Base-by-base conservation (phyloP, 2,329 filamentous ascomycete genomes). In the Hymenoscyphus fraxineus region DNA sequence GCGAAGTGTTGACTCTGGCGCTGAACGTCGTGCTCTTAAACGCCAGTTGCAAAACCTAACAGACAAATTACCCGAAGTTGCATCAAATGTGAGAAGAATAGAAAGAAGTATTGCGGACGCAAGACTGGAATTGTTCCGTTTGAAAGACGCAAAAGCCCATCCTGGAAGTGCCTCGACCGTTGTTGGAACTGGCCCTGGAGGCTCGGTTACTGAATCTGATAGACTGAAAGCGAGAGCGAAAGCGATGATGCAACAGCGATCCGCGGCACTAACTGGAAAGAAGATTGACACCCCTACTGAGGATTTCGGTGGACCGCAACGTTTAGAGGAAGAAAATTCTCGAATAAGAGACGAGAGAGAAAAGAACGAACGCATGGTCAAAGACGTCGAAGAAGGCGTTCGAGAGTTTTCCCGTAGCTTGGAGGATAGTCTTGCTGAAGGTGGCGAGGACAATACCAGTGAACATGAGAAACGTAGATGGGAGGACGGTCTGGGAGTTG, bases 181-280 rank as follows among this genome's bases (percentile, higher is more conserved):
- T 68, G 86, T 98, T 65, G 95, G 95, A 57, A 98, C 94, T 66
- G 95, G 95, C 10, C 94, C 93, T 64, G 94, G 94, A 55, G 95
- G 95, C 61, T 80, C 87, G 56, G 87, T 99, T 54, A 99, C 95
- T 0, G 95, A 99, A 78, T 90, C 92, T 3, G 95, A 99, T 78
- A 88, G 94, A 62, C 85, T 98, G 70, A 98, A 97, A 80, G 95
- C 95, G 41, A 88, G 93, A 70, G 94, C 95, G 39, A 96, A 93
- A 79, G 94, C 94, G 47, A 96, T 97, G 88, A 99, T 99, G 95
- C 94, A 98, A 79, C 93, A 97, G 73, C 90, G 95, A 65, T 93
- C 95, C 70, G 95, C 95, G 63, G 94, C 95, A 19, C 80, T 99
- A 68, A 92, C 93, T 27, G 95, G 95, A 64, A 92, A 89, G 77